A percentile compares a stretch with the other conserved stretches of the same genome.
Evolutionary conservation across 176 grass and related monocot species (phyloP).

Genomic region (Thinopyrum elongatum): DNA sequence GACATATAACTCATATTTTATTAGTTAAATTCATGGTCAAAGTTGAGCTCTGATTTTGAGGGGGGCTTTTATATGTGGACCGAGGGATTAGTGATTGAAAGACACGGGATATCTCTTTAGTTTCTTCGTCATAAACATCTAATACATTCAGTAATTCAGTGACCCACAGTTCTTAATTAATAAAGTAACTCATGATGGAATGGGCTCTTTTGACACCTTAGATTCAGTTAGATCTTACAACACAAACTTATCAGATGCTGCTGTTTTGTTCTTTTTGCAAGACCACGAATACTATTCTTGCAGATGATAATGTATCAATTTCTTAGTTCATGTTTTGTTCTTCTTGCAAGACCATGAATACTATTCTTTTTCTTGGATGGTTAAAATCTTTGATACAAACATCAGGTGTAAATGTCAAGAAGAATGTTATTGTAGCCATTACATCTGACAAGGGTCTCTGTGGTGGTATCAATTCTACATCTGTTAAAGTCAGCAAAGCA

Average conservation of each 20-base stretch:
- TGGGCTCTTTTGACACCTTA: not conserved
- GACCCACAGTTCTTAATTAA: not conserved
- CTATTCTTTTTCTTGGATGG: not conserved
- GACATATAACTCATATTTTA: too few relatives aligned
- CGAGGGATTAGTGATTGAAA: not conserved
- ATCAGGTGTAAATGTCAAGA: slow-evolving; percentile 87
- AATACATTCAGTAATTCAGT: not conserved
- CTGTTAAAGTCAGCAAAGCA: slow-evolving; percentile 95
- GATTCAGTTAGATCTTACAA: not conserved
- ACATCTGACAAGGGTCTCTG: slow-evolving; percentile 97
- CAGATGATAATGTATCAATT: not conserved
- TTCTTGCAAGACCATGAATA: not conserved
- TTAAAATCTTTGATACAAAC: slow-evolving; percentile 24
- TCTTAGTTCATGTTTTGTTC: not conserved
- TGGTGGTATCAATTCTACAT: slow-evolving; percentile 93
- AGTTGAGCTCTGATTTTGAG: too few relatives aligned
- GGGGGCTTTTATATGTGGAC: too few relatives aligned
- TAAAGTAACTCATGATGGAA: not conserved
- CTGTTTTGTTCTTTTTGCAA: not conserved
- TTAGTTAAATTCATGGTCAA: too few relatives aligned
- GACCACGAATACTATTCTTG: not conserved
- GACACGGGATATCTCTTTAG: not conserved
- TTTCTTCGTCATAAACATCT: not conserved
- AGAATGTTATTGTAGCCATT: slow-evolving; percentile 86
- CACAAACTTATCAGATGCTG: not conserved